Conservation (phyloP, 257 asterid species). For the Datura wrightii region DNA sequence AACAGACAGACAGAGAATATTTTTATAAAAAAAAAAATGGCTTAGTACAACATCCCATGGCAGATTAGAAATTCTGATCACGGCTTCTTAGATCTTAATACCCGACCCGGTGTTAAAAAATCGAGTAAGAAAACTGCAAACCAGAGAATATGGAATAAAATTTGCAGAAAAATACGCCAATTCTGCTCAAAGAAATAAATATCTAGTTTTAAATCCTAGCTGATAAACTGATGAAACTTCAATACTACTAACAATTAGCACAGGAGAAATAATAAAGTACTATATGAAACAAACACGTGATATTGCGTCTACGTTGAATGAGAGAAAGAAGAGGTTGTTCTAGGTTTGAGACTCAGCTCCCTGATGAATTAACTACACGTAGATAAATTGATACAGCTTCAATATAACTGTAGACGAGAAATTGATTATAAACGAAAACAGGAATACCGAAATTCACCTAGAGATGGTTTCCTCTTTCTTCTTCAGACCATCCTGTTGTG, state of each 20-base stretch:
- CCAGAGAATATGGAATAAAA: neutral
- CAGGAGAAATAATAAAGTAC: neutral
- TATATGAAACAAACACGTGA: neutral
- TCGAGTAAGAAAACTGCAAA: neutral
- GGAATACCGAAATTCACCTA: slow-evolving; percentile 53
- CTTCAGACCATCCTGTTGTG: slow-evolving; percentile 84
- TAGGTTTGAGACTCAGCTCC: neutral
- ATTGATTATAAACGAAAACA: neutral
- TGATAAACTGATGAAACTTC: neutral
- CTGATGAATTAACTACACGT: neutral
- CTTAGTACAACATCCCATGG: too few relatives aligned
- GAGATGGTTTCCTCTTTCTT: slow-evolving; percentile 93
- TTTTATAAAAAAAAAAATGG: too few relatives aligned
- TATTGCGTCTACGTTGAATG: neutral
- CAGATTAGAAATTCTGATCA: neutral
- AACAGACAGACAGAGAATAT: too few relatives aligned
- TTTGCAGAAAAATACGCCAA: neutral
- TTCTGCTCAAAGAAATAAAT: neutral
- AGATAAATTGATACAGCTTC: neutral
- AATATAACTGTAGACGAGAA: neutral
- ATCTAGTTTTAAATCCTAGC: slow-evolving; percentile 5
- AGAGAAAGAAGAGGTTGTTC: slow-evolving; percentile 13
- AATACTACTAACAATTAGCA: neutral
- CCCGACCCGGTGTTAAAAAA: too few relatives aligned
- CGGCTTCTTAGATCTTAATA: neutral